Base-by-base conservation (phyloP, 2,329 filamentous ascomycete species). In the Parastagonospora avenae region DNA sequence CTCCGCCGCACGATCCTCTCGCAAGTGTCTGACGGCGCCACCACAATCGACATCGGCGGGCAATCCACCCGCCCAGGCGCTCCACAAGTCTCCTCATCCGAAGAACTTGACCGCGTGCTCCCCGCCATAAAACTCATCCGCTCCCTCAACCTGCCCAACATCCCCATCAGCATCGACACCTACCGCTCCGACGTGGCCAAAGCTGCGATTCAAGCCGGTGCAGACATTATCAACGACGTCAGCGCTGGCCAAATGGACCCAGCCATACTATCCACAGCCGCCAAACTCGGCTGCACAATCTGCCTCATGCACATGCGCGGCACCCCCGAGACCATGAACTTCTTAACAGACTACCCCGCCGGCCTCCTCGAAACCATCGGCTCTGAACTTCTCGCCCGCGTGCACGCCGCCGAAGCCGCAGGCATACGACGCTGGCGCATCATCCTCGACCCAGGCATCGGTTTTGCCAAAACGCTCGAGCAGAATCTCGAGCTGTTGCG, bases 221-320 rank as follows among this genome's bases (percentile, higher is more conserved):
- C 92, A 6, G 88, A 97, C 70, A 89, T 99, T 56, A 85, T 99
- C 76, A 99, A 99, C 76, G 94, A 99, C 73, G 87, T 99, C 31
- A 95, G 91, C 0, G 91, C 88, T 1, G 94, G 94, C 3, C 70
- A 80, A 4, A 79, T 96, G 43, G 94, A 97, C 70, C 77, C 84
- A 0, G 81, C 82, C 0, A 97, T 99, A 92, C 83, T 99, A 0
- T 66, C 85, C 11, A 92, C 90, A 0, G 87, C 93, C 55, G 93
- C 90, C 0, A 79, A 82, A 4, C 82, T 94, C 0, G 88, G 90
- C 31, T 91, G 87, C 63, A 91, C 92, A 2, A 86, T 97, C 29
- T 80, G 86, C 57, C 81, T 97, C 44, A 96, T 95, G 91, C 92
- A 97, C 77, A 96, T 94, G 90, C 90, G 92, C 63, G 92, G 92